Conservation (phyloP, 768 basidiomycete genomes). For the Inosperma sp. region DNA sequence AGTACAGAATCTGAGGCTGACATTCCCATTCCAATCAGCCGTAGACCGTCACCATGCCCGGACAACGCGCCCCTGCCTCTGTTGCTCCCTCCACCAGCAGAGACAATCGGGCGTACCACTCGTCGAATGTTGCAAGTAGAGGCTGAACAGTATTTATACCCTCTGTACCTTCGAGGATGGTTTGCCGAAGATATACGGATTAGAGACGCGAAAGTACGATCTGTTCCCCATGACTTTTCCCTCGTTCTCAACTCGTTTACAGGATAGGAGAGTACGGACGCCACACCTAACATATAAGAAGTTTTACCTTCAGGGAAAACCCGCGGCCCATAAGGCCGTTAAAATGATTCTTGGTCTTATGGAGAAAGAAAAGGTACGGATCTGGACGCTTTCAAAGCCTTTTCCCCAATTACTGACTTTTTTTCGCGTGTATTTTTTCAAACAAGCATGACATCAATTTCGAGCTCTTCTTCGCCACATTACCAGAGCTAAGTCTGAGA, state of each 20-base stretch:
- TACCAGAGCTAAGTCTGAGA: conserved; percentile 14
- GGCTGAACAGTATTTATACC: conserved; percentile 30
- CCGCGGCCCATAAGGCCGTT: conserved; percentile 19
- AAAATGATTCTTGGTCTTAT: conserved; percentile 15
- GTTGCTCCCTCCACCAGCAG: conserved; percentile 9
- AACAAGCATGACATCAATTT: conserved; percentile 24
- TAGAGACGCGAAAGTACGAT: conserved; percentile 1
- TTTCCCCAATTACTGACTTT: background rate
- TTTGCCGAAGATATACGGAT: conserved; percentile 13
- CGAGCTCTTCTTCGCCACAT: conserved; percentile 13
- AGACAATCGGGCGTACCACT: conserved; percentile 19
- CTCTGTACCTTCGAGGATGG: conserved; percentile 33
- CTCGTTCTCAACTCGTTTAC: background rate
- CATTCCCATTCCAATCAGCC: conserved; percentile 3
- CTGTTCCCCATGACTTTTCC: background rate
- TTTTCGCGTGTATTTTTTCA: background rate
- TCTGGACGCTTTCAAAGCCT: background rate
- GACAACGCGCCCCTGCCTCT: conserved; percentile 3
- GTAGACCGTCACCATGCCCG: conserved; percentile 1
- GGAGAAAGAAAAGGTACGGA: conserved; percentile 18
- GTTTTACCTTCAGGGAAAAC: conserved; percentile 19
- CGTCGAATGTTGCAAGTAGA: conserved; percentile 32
- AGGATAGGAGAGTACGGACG: background rate
- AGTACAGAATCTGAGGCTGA: too few species aligned
- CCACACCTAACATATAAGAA: conserved; percentile 16